These are phyloP conservation scores for Cryptococcus sp. DNA, from an alignment of 1,284 basidiomycete species.

Conservation along the genomic window DNA sequence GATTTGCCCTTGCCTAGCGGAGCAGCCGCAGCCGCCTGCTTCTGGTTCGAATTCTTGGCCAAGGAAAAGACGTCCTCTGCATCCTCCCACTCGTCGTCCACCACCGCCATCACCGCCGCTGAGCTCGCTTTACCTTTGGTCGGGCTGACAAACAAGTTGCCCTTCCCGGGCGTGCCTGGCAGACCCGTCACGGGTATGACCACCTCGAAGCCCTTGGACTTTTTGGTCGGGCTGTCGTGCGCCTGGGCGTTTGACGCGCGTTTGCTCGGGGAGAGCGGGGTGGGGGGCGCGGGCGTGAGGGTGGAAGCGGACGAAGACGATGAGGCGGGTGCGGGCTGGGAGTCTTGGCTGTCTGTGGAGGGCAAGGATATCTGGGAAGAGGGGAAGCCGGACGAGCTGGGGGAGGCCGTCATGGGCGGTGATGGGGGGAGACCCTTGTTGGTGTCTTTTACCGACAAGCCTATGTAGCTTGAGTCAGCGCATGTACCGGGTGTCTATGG, in stretches of 20 bases:
- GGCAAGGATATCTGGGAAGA: background rate
- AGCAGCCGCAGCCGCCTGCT: background rate
- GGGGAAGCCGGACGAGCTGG: background rate
- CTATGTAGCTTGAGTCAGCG: background rate
- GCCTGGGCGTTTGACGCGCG: constrained; percentile 24
- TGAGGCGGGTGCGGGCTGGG: background rate
- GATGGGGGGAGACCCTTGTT: background rate
- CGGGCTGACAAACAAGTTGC: constrained; percentile 30
- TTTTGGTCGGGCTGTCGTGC: constrained; percentile 21
- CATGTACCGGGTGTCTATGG: background rate
- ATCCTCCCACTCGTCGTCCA: background rate
- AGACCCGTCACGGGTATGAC: constrained; percentile 25
- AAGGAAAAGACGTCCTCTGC: constrained; percentile 9
- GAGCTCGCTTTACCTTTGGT: background rate
- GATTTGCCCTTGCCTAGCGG: background rate
- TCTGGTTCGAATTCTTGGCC: background rate
- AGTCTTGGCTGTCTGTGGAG: background rate
- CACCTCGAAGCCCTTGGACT: constrained; percentile 11
- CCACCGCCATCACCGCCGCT: background rate
- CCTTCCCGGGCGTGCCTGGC: constrained; percentile 24
- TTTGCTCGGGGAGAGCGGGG: constrained; percentile 36
- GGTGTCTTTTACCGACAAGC: background rate
- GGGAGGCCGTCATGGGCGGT: background rate
- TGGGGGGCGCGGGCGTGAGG: constrained; percentile 18
- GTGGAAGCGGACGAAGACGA: background rate